Evolutionary conservation across 2,329 filamentous ascomycete species (phyloP).

Genomic region (Scortechinia acanthostroma): DNA sequence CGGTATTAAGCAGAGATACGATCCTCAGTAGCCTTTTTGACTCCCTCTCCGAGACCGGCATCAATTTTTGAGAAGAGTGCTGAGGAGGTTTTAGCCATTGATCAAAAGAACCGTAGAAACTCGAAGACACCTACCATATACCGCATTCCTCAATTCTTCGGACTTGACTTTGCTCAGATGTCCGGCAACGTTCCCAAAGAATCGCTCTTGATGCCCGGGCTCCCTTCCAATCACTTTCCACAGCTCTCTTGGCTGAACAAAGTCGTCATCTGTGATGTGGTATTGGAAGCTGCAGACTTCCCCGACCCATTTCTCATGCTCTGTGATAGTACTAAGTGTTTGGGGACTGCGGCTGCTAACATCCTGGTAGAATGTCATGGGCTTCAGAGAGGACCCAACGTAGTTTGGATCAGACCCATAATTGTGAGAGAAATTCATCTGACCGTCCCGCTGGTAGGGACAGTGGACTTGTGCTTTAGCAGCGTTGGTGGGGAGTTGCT

Average conservation of each 20-base stretch:
- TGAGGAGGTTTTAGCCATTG: too few relatives aligned
- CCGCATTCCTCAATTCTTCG: too few relatives aligned
- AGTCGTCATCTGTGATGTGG: constrained; percentile 24
- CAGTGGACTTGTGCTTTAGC: constrained; percentile 19
- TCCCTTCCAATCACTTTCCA: constrained; percentile 21
- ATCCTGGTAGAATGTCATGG: constrained; percentile 9
- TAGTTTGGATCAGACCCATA: constrained; percentile 36
- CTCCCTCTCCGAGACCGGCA: too few relatives aligned
- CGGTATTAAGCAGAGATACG: too few relatives aligned
- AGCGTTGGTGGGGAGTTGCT: constrained; percentile 44
- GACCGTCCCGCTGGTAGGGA: constrained; percentile 29
- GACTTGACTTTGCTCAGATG: too few relatives aligned
- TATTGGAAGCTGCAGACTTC: constrained; percentile 5
- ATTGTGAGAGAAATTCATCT: constrained; percentile 25
- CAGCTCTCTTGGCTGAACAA: constrained; percentile 23
- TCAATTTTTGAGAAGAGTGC: too few relatives aligned
- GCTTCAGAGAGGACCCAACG: constrained; percentile 18
- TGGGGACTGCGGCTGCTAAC: not conserved
- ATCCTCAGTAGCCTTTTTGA: too few relatives aligned
- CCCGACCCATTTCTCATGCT: constrained; percentile 16
- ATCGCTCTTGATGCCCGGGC: constrained; percentile 19
- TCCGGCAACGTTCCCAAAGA: constrained; percentile 15
- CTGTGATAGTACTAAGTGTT: constrained; percentile 3
- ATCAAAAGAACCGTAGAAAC: too few relatives aligned
- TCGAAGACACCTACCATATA: too few relatives aligned